These are phyloP conservation scores for Phaffia rhodozyma DNA, from an alignment of 1,284 basidiomycete species.

Conservation along the genomic window DNA sequence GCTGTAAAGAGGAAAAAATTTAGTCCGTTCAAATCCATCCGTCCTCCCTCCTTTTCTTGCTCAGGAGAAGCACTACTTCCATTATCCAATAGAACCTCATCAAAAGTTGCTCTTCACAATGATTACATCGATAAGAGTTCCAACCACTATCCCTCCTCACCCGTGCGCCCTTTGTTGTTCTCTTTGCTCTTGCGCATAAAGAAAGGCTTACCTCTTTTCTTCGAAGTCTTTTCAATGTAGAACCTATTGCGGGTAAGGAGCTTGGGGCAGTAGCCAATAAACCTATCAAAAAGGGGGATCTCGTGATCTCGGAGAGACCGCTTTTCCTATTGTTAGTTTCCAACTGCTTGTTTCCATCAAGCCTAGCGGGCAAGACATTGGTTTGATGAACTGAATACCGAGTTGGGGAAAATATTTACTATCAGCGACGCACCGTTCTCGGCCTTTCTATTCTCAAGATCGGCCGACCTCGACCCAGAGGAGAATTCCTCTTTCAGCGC, in stretches of 20 bases:
- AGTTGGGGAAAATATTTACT: background rate
- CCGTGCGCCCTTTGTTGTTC: background rate
- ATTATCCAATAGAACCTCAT: too few relatives aligned
- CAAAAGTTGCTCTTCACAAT: too few relatives aligned
- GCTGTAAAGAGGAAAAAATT: too few relatives aligned
- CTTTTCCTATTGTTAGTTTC: constrained; percentile 22
- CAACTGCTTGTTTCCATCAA: background rate
- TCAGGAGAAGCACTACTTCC: too few relatives aligned
- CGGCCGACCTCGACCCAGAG: constrained; percentile 5
- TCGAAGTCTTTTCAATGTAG: constrained; percentile 16
- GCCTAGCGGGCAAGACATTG: background rate
- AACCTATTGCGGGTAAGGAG: constrained; percentile 15
- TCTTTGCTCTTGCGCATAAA: background rate
- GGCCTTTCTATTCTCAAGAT: constrained; percentile 13
- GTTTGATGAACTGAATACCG: background rate
- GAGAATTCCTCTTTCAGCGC: constrained; percentile 2
- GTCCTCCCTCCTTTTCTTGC: too few relatives aligned
- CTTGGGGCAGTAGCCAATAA: constrained; percentile 21
- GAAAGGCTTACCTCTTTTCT: background rate
- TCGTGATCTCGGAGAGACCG: constrained; percentile 23
- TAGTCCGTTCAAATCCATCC: too few relatives aligned
- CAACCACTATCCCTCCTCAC: background rate
- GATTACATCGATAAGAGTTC: background rate
- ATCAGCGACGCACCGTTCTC: constrained; percentile 14
- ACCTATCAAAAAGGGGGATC: constrained; percentile 17